Conservation (phyloP, 75 land plant genomes). For the Isoetes taiwanensis region DNA sequence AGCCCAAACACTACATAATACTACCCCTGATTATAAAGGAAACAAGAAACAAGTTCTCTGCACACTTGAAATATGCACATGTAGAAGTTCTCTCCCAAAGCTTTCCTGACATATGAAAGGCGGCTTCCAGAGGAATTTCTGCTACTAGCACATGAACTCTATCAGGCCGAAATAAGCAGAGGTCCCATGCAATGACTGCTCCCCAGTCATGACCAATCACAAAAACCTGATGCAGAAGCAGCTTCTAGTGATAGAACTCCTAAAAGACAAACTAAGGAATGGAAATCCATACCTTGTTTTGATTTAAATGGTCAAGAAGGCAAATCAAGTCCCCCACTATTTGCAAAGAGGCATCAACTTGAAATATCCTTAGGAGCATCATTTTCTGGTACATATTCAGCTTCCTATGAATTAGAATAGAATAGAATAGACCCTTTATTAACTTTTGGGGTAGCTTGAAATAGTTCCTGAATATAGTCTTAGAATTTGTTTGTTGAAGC, state of each 20-base stretch:
- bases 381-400: too few relatives aligned
- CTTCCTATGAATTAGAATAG: too few relatives aligned
- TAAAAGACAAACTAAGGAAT: background rate
- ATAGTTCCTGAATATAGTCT: too few relatives aligned
- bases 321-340: slow-evolving; percentile 46
- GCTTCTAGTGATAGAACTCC: background rate
- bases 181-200: slow-evolving; percentile 1
- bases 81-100: slow-evolving; percentile 55
- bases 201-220: slow-evolving; percentile 4
- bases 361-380: slow-evolving; percentile 26
- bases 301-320: slow-evolving; percentile 24
- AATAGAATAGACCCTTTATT: too few relatives aligned
- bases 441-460: too few relatives aligned
- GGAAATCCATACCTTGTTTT: slow-evolving; percentile 6
- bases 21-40: too few relatives aligned
- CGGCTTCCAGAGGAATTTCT: slow-evolving; percentile 21
- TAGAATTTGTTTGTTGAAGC: too few relatives aligned
- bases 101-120: slow-evolving; percentile 6
- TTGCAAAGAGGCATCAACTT: slow-evolving; percentile 32
- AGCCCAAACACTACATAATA: too few relatives aligned
- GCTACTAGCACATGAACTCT: background rate
- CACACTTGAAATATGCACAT: slow-evolving; percentile 70
- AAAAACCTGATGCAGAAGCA: too few relatives aligned
- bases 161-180: slow-evolving; percentile 1
- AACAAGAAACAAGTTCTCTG: too few relatives aligned